Conservation (phyloP, 768 basidiomycete species). For the Phlebiopsis gigantea region DNA sequence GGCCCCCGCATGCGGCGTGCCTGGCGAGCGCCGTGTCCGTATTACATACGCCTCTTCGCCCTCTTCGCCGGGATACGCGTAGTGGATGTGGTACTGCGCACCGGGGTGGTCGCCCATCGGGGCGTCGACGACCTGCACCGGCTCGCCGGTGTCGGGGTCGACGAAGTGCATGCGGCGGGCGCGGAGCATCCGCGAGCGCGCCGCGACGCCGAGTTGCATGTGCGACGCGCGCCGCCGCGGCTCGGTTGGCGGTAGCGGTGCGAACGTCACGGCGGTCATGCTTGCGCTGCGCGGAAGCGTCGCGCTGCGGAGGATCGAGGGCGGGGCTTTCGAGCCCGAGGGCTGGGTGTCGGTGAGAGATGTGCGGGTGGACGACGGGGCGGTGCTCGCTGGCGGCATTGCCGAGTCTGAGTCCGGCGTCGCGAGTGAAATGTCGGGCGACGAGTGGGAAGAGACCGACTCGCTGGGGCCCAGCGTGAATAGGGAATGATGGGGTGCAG, state of each 20-base stretch:
- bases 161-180: slow-evolving; percentile 22
- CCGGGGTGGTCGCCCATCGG: neutral
- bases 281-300: neutral
- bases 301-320: slow-evolving; percentile 1
- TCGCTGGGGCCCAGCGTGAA: neutral
- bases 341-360: slow-evolving; percentile 6
- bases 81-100: neutral
- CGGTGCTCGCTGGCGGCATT: neutral
- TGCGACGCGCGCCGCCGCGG: slow-evolving; percentile 25
- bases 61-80: neutral
- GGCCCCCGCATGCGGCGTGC: slow-evolving; percentile 3
- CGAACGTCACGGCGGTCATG: slow-evolving; percentile 25
- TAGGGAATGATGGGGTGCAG: neutral
- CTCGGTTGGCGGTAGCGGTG: slow-evolving; percentile 29
- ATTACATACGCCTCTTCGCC: neutral
- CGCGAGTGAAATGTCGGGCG: neutral
- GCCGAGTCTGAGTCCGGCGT: slow-evolving; percentile 3
- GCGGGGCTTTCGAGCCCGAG: neutral
- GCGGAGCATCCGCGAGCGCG: slow-evolving; percentile 30
- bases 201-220: slow-evolving; percentile 31
- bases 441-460: neutral
- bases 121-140: neutral
- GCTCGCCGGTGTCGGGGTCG: neutral
- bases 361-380: slow-evolving; percentile 2
- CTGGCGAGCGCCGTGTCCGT: neutral